Conservation (phyloP, 2,329 filamentous ascomycete species). For the Dactylellina leptospora region DNA sequence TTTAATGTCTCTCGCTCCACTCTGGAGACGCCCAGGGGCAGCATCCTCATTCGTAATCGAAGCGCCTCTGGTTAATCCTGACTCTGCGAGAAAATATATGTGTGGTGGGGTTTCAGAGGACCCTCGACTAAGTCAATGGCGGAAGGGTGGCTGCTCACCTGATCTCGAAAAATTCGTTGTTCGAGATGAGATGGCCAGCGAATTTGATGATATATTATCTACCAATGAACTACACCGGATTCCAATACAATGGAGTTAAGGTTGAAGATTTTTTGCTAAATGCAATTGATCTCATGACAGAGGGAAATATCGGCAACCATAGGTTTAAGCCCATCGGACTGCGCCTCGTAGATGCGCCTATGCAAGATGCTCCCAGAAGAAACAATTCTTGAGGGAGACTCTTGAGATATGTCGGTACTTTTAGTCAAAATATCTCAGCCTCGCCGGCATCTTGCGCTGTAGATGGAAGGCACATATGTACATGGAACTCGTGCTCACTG, state of each 20-base stretch:
- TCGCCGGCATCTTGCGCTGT: too few relatives aligned
- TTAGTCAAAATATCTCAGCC: too few relatives aligned
- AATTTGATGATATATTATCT: too few relatives aligned
- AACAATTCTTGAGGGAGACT: too few relatives aligned
- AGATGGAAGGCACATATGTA: too few relatives aligned
- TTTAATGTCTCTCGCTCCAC: slow-evolving; percentile 7
- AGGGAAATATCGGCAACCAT: neutral
- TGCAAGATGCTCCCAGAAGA: too few relatives aligned
- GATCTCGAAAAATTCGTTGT: neutral
- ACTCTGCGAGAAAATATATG: neutral
- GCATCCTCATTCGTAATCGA: slow-evolving; percentile 49
- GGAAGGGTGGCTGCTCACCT: slow-evolving; percentile 7
- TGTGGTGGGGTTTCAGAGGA: slow-evolving; percentile 21
- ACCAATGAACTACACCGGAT: too few relatives aligned
- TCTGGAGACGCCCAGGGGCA: slow-evolving; percentile 16
- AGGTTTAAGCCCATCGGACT: neutral
- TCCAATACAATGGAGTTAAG: neutral
- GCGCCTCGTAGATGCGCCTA: neutral
- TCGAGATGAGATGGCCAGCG: neutral
- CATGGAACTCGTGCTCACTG: neutral
- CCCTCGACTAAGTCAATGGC: too few relatives aligned
- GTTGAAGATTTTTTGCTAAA: neutral
- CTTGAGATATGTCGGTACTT: too few relatives aligned
- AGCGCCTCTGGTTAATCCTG: slow-evolving; percentile 30
- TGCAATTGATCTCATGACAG: neutral